Percentiles rank a stretch among this genome's conserved stretches.
These are phyloP conservation scores for Lepidium africanum DNA, from an alignment of 345 rosid genomes.

Conservation along the genomic window DNA sequence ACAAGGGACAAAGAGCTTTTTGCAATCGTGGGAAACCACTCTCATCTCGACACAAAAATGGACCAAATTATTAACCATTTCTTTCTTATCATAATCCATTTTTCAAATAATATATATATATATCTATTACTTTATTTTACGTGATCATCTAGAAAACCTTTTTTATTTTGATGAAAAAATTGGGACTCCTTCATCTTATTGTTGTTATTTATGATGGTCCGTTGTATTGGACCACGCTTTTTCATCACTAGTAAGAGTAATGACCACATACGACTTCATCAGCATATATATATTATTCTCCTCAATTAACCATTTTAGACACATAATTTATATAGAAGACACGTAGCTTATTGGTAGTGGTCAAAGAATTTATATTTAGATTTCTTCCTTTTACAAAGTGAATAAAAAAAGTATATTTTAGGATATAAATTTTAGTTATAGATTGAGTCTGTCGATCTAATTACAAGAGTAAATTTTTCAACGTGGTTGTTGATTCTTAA, in stretches of 20 bases:
- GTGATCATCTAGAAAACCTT: constrained; percentile 6
- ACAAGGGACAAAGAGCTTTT: neutral
- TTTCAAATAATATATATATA: neutral
- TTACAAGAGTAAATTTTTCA: too few relatives aligned
- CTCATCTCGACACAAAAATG: neutral
- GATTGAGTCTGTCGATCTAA: too few relatives aligned
- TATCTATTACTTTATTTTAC: neutral
- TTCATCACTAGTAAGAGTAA: neutral
- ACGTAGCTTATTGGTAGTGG: too few relatives aligned
- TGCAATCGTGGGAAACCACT: constrained; percentile 25
- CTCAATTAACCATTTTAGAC: too few relatives aligned
- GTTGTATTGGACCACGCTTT: constrained; percentile 3
- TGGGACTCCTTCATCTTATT: neutral
- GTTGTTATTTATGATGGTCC: neutral
- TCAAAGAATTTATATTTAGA: too few relatives aligned
- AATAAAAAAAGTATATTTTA: too few relatives aligned
- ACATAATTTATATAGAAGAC: too few relatives aligned
- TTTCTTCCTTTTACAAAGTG: too few relatives aligned
- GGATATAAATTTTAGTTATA: too few relatives aligned
- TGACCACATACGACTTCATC: constrained; percentile 7
- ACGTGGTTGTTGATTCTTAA: too few relatives aligned
- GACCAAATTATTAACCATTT: neutral
- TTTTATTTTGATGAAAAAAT: neutral
- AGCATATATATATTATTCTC: neutral
- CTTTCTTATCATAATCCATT: neutral